Evolutionary conservation across 257 asterid species (phyloP), one percentile per base, ranked within the genome.

Genomic region (Fraxinus cuspidata): DNA sequence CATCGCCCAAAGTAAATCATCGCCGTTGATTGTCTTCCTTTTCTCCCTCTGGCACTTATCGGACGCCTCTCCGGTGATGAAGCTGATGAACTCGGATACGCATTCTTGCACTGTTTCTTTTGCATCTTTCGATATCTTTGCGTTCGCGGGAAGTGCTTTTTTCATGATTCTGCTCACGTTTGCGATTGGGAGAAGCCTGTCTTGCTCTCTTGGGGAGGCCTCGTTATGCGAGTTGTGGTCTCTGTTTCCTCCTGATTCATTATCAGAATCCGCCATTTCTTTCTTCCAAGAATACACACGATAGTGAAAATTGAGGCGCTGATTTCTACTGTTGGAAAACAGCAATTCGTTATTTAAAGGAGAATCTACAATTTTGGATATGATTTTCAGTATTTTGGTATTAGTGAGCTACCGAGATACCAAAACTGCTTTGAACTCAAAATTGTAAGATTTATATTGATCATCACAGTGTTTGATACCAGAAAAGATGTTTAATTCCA

Each of bases 31-130:
- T 10, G 68, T 79, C 53, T 83, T 83, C 28, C 86, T 47, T 53
- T 83, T 83, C 83, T 83, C 86, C 9, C 83, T 76, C 83, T 83
- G 86, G 69, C 86, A 83, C 78, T 79, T 83, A 77, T 83, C 81
- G 71, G 86, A 79, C 19, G 86, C 86, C 65, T 83, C 86, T 68
- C 86, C 86, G 72, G 86, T 83, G 73, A 83, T 76, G 78, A 82
- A 82, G 80, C 85, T 82, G 77, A 82, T 78, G 85, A 82, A 82
- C 83, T 82, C 85, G 15, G 86, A 83, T 0, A 83, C 86, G 44
- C 86, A 79, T 35, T 83, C 86, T 31, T 83, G 84, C 38, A 83
- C 86, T 27, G 83, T 79, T 47, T 83, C 86, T 51, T 83, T 83
- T 7, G 86, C 86, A 78, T 83, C 84, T 28, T 83, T 83, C 5